Conservation (phyloP, 768 basidiomycete genomes). For the Boletales sp. region DNA sequence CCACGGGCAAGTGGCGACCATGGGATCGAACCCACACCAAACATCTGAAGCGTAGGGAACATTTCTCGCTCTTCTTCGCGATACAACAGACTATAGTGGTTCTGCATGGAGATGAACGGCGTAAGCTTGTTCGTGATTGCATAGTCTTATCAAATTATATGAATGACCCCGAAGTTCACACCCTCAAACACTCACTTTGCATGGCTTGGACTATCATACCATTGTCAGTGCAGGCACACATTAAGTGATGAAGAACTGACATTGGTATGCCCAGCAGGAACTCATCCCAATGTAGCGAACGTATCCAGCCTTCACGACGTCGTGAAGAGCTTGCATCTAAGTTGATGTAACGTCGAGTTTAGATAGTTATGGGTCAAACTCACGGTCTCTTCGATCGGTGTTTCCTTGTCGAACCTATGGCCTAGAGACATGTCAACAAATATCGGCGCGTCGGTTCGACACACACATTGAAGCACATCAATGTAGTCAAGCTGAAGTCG, state of each 20-base stretch:
- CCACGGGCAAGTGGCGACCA: slow-evolving; percentile 44
- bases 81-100: slow-evolving; percentile 54
- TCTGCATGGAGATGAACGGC: slow-evolving; percentile 65
- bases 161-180: neutral
- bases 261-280: slow-evolving; percentile 41
- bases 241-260: slow-evolving; percentile 15
- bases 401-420: slow-evolving; percentile 49
- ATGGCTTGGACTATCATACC: slow-evolving; percentile 33
- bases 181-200: slow-evolving; percentile 29
- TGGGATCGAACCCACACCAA: slow-evolving; percentile 44
- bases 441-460: neutral
- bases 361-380: neutral
- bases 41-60: slow-evolving; percentile 48
- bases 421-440: slow-evolving; percentile 21
- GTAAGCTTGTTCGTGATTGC: slow-evolving; percentile 43
- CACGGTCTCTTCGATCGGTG: slow-evolving; percentile 46
- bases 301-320: slow-evolving; percentile 47
- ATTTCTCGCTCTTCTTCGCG: slow-evolving; percentile 61
- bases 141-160: slow-evolving; percentile 26
- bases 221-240: neutral
- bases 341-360: neutral
- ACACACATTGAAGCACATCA: slow-evolving; percentile 52
- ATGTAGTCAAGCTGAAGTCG: slow-evolving; percentile 51
- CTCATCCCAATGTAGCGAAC: slow-evolving; percentile 46
- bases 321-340: slow-evolving; percentile 48